These are phyloP conservation scores for Candida andamanensis DNA, from an alignment of 805 yeast species.

Conservation along the genomic window DNA sequence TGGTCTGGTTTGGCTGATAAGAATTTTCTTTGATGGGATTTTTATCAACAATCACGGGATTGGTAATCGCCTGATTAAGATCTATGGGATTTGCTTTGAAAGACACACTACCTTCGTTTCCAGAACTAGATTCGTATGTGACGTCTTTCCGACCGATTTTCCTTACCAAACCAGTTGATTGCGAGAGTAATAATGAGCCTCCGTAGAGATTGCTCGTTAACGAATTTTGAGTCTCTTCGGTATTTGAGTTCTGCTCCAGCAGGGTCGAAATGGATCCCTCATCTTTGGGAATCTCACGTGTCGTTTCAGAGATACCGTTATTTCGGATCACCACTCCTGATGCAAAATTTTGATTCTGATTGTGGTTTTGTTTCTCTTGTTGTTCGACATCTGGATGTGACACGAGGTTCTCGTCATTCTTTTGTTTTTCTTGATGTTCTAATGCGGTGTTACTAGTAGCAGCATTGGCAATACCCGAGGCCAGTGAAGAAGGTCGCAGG, in stretches of 20 bases:
- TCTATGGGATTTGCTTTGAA: conserved; percentile 26
- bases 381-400: too few species aligned
- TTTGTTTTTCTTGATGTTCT: too few species aligned
- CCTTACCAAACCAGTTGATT: conserved; percentile 37
- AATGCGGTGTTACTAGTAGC: too few species aligned
- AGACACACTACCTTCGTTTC: conserved; percentile 15
- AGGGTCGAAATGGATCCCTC: neutral
- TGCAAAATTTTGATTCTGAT: too few species aligned
- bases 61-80: conserved; percentile 17
- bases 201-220: conserved; percentile 32
- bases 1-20: conserved; percentile 39
- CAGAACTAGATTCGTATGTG: conserved; percentile 1
- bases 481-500: too few species aligned
- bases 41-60: conserved; percentile 28
- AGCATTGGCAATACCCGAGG: too few species aligned
- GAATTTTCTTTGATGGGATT: conserved; percentile 31
- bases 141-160: conserved; percentile 21
- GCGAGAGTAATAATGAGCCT: conserved; percentile 38
- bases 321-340: too few species aligned
- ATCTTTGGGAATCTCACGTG: neutral
- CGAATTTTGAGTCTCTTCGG: too few species aligned
- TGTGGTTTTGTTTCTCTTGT: too few species aligned
- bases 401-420: too few species aligned
- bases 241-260: too few species aligned
- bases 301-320: neutral